Evolutionary conservation across 73 alveolate genomes (phyloP).

Genomic region (Uronychia setigera): DNA sequence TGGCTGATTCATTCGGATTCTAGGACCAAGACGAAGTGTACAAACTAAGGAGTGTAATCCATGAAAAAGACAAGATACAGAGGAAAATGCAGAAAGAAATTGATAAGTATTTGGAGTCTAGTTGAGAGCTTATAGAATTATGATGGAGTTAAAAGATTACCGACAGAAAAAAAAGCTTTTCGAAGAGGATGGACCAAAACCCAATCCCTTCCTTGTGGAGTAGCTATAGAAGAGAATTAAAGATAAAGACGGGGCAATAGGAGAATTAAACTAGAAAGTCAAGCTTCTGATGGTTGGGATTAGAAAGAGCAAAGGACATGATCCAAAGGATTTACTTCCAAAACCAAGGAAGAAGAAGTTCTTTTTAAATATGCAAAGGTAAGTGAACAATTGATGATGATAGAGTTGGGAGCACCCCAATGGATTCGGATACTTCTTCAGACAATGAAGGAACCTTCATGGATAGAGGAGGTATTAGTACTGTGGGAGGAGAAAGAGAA

Average conservation of each 20-base stretch:
- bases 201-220: background rate
- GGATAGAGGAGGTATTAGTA: too few species aligned
- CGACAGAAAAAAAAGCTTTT: background rate
- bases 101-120: background rate
- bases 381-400: background rate
- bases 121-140: too few species aligned
- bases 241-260: background rate
- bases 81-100: background rate
- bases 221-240: background rate
- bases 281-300: background rate
- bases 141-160: background rate
- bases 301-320: background rate
- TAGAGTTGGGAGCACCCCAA: background rate
- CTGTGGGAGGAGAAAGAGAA: too few species aligned
- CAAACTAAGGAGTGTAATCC: background rate
- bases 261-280: background rate
- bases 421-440: background rate
- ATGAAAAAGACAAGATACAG: background rate
- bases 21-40: background rate
- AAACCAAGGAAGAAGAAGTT: background rate
- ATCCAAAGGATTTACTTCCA: background rate
- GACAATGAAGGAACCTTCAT: too few species aligned
- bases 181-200: background rate
- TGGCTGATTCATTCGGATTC: background rate
- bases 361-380: background rate